Conservation (phyloP, 169 alveolate genomes). For the Ichthyophthirius multifiliis region DNA sequence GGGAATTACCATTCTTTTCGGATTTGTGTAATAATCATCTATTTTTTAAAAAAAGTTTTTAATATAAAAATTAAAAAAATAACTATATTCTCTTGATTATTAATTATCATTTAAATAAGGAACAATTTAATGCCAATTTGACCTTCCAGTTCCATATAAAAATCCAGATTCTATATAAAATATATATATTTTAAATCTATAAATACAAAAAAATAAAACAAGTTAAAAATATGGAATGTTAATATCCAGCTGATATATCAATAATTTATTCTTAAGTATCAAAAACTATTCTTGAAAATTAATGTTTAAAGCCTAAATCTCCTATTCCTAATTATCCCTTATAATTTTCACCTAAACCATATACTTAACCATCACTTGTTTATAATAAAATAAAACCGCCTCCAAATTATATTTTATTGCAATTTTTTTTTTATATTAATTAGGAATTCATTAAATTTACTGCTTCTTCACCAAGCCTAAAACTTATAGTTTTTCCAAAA, state of each 20-base stretch:
- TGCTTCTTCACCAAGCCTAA: conserved; percentile 14
- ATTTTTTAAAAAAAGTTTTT: not conserved
- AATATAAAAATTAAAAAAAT: not conserved
- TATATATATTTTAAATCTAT: not conserved
- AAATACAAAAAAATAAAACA: not conserved
- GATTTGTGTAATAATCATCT: conserved; percentile 24
- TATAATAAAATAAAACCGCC: conserved; percentile 12
- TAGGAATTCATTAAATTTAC: conserved; percentile 6
- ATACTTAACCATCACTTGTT: conserved; percentile 21
- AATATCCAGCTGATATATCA: conserved; percentile 19
- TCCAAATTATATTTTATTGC: conserved; percentile 10
- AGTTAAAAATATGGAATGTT: conserved; percentile 24
- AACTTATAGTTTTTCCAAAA: conserved; percentile 22
- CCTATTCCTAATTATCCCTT: conserved; percentile 43
- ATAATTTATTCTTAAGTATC: conserved; percentile 20
- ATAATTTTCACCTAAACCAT: conserved; percentile 46
- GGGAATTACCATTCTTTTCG: not conserved
- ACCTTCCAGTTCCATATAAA: conserved; percentile 36
- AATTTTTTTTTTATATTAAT: not conserved
- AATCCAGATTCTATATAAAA: conserved; percentile 10
- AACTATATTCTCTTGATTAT: not conserved
- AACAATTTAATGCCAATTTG: conserved; percentile 25
- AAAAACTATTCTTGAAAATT: conserved; percentile 12
- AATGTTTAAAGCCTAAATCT: conserved; percentile 13
- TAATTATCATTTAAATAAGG: not conserved